These are phyloP conservation scores for Citrullus mucosospermus DNA, from an alignment of 306 rosid genomes.

Conservation along the genomic window DNA sequence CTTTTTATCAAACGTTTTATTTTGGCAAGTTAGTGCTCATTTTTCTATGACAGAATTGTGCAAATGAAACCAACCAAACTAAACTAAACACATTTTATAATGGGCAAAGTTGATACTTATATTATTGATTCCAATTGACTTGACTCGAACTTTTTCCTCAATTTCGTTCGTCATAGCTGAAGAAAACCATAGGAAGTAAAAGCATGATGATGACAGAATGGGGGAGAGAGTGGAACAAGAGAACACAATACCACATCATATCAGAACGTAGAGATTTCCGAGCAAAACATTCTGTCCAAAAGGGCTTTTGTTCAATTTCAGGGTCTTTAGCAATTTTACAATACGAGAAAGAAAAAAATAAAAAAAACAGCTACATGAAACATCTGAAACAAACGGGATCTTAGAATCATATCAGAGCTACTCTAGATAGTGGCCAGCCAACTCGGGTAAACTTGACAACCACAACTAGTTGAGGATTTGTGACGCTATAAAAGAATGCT, in stretches of 20 bases:
- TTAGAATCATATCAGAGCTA: background rate
- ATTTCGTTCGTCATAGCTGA: background rate
- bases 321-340: background rate
- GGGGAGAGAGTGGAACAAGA: background rate
- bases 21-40: too few relatives aligned
- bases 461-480: background rate
- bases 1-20: background rate
- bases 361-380: background rate
- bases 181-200: background rate
- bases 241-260: background rate
- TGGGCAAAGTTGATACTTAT: background rate
- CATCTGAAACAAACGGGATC: background rate
- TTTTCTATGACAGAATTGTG: background rate
- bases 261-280: background rate
- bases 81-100: background rate
- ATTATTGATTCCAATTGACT: background rate
- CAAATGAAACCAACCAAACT: background rate
- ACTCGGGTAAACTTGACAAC: background rate
- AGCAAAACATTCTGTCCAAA: background rate
- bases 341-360: too few relatives aligned
- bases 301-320: background rate
- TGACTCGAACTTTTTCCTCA: background rate
- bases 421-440: background rate
- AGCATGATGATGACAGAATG: background rate
- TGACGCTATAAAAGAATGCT: background rate